Conservation (phyloP, 177 flowering plant genomes). For the Tripterygium wilfordii region DNA sequence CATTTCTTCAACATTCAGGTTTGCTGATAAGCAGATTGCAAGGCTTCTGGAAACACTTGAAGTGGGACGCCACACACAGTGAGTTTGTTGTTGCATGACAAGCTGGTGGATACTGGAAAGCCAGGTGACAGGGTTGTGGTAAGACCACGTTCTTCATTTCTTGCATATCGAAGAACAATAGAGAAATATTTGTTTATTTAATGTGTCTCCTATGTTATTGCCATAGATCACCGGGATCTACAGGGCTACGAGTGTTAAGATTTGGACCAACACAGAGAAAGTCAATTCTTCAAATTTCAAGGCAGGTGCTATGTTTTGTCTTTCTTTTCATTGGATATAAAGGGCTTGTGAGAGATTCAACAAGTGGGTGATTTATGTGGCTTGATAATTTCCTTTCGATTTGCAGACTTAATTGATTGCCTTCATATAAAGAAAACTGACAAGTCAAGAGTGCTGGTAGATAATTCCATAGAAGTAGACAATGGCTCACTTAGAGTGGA, state of each 20-base stretch:
- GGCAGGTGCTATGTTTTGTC: constrained; percentile 29
- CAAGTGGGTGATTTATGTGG: no score
- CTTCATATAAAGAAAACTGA: constrained; percentile 87
- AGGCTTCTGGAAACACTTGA: constrained; percentile 98
- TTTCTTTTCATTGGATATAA: no score
- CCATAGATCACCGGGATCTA: constrained; percentile 95
- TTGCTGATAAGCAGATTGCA: constrained; percentile 94
- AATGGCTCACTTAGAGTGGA: constrained; percentile 21
- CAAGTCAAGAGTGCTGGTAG: constrained; percentile 82
- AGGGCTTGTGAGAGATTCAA: no score
- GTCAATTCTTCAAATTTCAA: constrained; percentile 93
- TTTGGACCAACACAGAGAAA: constrained; percentile 82
- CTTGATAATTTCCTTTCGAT: constrained; percentile 8
- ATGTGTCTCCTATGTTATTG: constrained; percentile 6
- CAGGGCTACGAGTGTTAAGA: constrained; percentile 97
- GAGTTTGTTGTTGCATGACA: constrained; percentile 96
- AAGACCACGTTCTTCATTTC: no score
- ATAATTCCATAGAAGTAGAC: constrained; percentile 68
- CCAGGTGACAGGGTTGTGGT: constrained; percentile 99
- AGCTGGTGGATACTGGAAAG: constrained; percentile 87
- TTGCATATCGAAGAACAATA: no score
- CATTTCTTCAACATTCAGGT: no score
- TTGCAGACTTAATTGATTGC: constrained; percentile 97
- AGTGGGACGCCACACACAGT: constrained; percentile 99
- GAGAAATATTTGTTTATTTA: no score